Percentiles rank a stretch among this genome's conserved stretches.
Conservation (phyloP, 2,329 filamentous ascomycete species). For the Alternaria arborescens region DNA sequence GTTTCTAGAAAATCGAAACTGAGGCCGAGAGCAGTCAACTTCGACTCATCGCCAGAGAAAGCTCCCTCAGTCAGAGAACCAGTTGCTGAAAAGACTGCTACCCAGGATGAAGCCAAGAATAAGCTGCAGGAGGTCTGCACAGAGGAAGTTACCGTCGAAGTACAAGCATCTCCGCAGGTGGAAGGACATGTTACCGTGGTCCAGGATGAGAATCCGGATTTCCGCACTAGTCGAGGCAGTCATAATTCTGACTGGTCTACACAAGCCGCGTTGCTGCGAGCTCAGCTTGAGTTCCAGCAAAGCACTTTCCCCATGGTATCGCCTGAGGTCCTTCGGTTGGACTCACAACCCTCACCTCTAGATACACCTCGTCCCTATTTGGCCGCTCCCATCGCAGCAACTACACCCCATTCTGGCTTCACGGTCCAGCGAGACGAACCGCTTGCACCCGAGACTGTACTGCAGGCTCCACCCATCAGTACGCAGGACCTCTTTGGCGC, state of each 20-base stretch:
- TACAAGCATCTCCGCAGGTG: neutral
- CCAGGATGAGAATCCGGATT: slow-evolving; percentile 2
- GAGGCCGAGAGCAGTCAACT: slow-evolving; percentile 34
- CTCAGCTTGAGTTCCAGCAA: slow-evolving; percentile 46
- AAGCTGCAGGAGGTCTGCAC: neutral
- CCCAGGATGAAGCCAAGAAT: neutral
- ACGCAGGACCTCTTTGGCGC: slow-evolving; percentile 57
- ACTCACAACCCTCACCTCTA: slow-evolving; percentile 25
- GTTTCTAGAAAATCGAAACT: slow-evolving; percentile 34
- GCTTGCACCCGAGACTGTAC: slow-evolving; percentile 21
- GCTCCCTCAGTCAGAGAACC: neutral
- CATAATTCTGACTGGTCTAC: slow-evolving; percentile 45
- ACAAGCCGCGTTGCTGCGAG: slow-evolving; percentile 47
- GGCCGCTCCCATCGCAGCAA: slow-evolving; percentile 30
- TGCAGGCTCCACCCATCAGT: slow-evolving; percentile 39
- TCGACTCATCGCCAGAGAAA: slow-evolving; percentile 34
- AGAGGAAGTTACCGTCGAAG: neutral
- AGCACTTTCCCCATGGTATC: slow-evolving; percentile 31
- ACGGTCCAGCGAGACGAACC: slow-evolving; percentile 31
- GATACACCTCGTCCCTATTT: slow-evolving; percentile 27
- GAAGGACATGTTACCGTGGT: neutral
- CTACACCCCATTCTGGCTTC: slow-evolving; percentile 44
- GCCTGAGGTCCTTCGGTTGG: slow-evolving; percentile 22
- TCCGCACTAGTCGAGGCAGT: slow-evolving; percentile 14
- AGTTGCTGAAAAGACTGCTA: neutral